These are phyloP conservation scores for Trichocomaceae sp. DNA, from an alignment of 2,329 filamentous ascomycete species.

Conservation along the genomic window DNA sequence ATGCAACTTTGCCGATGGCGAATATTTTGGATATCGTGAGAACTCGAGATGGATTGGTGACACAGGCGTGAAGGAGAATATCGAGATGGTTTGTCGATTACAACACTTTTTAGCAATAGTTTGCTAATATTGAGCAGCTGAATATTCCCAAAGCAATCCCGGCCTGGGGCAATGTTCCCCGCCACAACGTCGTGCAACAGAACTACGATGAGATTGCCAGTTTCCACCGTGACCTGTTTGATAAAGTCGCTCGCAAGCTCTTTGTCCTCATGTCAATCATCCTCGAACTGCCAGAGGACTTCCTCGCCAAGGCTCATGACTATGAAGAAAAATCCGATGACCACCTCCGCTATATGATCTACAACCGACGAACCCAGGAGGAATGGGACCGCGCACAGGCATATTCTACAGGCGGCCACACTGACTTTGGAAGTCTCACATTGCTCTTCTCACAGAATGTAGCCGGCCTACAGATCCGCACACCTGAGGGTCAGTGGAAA, in stretches of 20 bases:
- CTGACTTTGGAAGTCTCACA: slow-evolving; percentile 51
- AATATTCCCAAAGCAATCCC: slow-evolving; percentile 28
- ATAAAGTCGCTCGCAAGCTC: slow-evolving; percentile 21
- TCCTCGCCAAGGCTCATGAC: slow-evolving; percentile 48
- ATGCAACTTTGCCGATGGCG: slow-evolving; percentile 19
- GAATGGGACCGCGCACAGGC: slow-evolving; percentile 39
- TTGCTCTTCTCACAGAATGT: slow-evolving; percentile 53
- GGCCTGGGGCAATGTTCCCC: slow-evolving; percentile 22
- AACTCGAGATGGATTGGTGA: slow-evolving; percentile 31
- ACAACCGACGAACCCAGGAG: slow-evolving; percentile 43
- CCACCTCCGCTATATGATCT: slow-evolving; percentile 56
- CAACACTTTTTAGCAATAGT: background rate
- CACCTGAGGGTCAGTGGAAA: slow-evolving; percentile 41
- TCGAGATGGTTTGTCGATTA: slow-evolving; percentile 25
- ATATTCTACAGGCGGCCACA: slow-evolving; percentile 39
- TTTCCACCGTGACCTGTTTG: slow-evolving; percentile 24
- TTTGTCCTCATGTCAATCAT: slow-evolving; percentile 33
- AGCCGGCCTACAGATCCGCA: slow-evolving; percentile 49
- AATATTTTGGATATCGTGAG: slow-evolving; percentile 30
- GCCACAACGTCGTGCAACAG: slow-evolving; percentile 21
- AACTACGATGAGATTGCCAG: slow-evolving; percentile 22
- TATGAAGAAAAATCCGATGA: slow-evolving; percentile 53
- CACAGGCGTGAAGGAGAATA: slow-evolving; percentile 32
- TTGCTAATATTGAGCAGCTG: slow-evolving; percentile 16
- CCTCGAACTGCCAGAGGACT: slow-evolving; percentile 53